Percentiles rank a stretch among this genome's conserved stretches.
Evolutionary conservation across 805 yeast genomes (phyloP).

Genomic region (Priceomyces carsonii): DNA sequence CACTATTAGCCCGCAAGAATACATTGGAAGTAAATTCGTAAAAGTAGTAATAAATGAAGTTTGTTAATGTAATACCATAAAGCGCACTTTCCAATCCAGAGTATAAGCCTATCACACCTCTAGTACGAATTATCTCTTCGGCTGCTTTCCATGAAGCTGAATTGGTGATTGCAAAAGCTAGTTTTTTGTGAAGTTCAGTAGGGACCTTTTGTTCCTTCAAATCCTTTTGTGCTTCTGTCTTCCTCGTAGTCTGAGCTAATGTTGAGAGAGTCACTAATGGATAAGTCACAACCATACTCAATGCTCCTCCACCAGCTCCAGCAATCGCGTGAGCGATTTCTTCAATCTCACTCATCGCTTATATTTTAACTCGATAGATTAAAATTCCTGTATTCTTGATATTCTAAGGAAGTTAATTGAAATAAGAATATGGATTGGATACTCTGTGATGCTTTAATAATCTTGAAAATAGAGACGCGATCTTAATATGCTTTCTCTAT

Average conservation of each 20-base stretch:
- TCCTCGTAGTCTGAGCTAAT: slow-evolving; percentile 72
- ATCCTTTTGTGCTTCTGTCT: slow-evolving; percentile 18
- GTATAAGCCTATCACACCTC: slow-evolving; percentile 71
- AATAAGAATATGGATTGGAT: no score
- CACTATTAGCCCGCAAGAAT: slow-evolving; percentile 37
- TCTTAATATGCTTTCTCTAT: no score
- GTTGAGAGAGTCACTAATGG: slow-evolving; percentile 88
- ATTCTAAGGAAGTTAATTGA: no score
- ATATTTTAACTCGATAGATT: background rate
- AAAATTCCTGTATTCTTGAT: background rate
- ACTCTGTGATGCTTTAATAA: no score
- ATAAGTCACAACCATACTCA: slow-evolving; percentile 83
- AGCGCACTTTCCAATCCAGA: slow-evolving; percentile 87
- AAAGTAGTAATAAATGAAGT: slow-evolving; percentile 87
- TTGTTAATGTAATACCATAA: slow-evolving; percentile 81
- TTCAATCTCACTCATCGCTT: slow-evolving; percentile 35
- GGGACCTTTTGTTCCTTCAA: slow-evolving; percentile 7
- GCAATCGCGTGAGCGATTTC: slow-evolving; percentile 86
- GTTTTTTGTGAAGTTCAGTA: slow-evolving; percentile 13
- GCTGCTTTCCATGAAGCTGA: slow-evolving; percentile 28
- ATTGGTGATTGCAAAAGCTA: slow-evolving; percentile 14
- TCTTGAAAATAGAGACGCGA: no score
- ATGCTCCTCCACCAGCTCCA: slow-evolving; percentile 92
- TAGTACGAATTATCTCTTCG: slow-evolving; percentile 48
- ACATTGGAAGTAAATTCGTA: slow-evolving; percentile 68